Evolutionary conservation across 2,329 filamentous ascomycete species (phyloP).

Genomic region (Epicoccum nigrum): DNA sequence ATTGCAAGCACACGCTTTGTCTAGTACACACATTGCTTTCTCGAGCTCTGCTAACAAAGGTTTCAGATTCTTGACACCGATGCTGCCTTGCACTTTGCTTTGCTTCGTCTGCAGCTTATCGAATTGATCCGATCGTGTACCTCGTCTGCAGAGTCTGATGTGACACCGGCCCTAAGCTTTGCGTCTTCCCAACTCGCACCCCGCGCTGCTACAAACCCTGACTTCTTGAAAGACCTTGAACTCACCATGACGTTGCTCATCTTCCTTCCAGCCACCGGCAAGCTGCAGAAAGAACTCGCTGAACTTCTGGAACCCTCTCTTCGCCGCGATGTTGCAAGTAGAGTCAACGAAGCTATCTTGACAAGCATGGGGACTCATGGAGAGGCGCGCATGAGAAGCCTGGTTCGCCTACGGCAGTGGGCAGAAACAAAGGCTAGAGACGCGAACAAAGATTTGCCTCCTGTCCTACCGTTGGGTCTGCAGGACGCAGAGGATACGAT

Average conservation of each 20-base stretch:
- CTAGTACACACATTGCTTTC: slow-evolving; percentile 11
- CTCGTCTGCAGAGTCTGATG: slow-evolving; percentile 69
- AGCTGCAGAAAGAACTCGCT: slow-evolving; percentile 75
- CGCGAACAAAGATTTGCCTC: slow-evolving; percentile 51
- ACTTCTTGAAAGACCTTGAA: slow-evolving; percentile 86
- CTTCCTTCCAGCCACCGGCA: slow-evolving; percentile 72
- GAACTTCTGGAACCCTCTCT: slow-evolving; percentile 79
- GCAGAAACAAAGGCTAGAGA: slow-evolving; percentile 69
- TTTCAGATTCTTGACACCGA: slow-evolving; percentile 83
- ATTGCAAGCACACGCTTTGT: slow-evolving; percentile 48
- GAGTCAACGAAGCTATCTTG: slow-evolving; percentile 89
- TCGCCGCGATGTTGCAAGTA: slow-evolving; percentile 80
- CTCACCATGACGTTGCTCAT: slow-evolving; percentile 91
- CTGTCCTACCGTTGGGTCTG: slow-evolving; percentile 50
- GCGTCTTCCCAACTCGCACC: slow-evolving; percentile 87
- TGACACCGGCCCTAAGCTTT: slow-evolving; percentile 81
- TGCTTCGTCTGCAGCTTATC: slow-evolving; percentile 88
- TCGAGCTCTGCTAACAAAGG: slow-evolving; percentile 30
- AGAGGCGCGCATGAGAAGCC: slow-evolving; percentile 80
- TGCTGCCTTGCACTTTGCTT: slow-evolving; percentile 82
- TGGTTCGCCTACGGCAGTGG: slow-evolving; percentile 85
- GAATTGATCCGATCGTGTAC: slow-evolving; percentile 86
- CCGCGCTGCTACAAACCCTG: slow-evolving; percentile 78
- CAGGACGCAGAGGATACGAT: slow-evolving; percentile 41
- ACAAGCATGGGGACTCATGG: slow-evolving; percentile 72